A percentile compares a stretch with the other conserved stretches of the same genome.
These are phyloP conservation scores for Lichtheimia ornata DNA, from an alignment of 371 early-diverging fungal genomes.

Conservation along the genomic window DNA sequence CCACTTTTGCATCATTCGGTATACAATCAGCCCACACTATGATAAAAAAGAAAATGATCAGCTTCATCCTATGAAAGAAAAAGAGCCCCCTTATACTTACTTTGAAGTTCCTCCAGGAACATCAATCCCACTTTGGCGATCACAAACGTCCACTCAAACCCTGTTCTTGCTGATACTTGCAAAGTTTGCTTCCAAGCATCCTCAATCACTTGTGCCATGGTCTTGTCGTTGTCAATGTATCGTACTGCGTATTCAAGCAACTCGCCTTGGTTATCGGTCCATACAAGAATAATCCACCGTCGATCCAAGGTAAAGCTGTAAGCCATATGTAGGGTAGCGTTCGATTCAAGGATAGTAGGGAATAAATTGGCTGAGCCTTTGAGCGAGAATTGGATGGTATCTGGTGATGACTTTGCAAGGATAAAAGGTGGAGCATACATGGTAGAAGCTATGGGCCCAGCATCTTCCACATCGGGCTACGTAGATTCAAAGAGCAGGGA, in stretches of 20 bases:
- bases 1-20: conserved; percentile 32
- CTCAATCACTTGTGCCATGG: conserved; percentile 23
- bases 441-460: conserved; percentile 24
- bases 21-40: conserved; percentile 25
- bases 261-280: conserved; percentile 64
- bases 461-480: conserved; percentile 18
- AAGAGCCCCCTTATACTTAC: background rate
- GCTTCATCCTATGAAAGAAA: too few relatives aligned
- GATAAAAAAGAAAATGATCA: background rate
- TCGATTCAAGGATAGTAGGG: conserved; percentile 33
- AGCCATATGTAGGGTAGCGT: conserved; percentile 53
- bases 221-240: conserved; percentile 11
- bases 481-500: background rate
- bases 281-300: conserved; percentile 58
- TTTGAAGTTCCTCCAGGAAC: conserved; percentile 43
- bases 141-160: conserved; percentile 45
- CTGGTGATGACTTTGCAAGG: conserved; percentile 45
- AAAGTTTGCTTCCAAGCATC: conserved; percentile 47
- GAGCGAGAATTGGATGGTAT: conserved; percentile 41
- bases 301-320: conserved; percentile 61
- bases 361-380: conserved; percentile 29
- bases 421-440: conserved; percentile 59
- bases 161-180: conserved; percentile 30
- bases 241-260: conserved; percentile 48
- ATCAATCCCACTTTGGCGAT: conserved; percentile 48